Percentiles rank a stretch among this genome's conserved stretches.
phyloP scores from a whole-genome alignment of 495 filamentous ascomycete genomes.

The Pseudoneurospora amorphoporcata region DNA sequence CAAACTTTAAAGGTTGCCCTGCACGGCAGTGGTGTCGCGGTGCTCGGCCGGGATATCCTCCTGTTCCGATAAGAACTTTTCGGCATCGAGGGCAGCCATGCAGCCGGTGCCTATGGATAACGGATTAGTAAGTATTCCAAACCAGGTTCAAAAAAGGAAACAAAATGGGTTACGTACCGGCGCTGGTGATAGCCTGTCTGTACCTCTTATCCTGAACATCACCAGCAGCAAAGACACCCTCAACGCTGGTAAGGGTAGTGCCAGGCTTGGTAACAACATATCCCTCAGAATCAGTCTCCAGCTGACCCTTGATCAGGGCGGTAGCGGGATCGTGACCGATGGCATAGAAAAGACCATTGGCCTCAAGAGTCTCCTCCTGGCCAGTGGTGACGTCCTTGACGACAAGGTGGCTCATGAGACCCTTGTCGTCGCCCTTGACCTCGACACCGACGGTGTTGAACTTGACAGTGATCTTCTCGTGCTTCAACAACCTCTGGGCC shows the following conservation, averaged over 20 bases:
- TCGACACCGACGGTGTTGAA: slow-evolving; percentile 75
- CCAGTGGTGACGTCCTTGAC: slow-evolving; percentile 72
- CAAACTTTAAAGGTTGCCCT: slow-evolving; percentile 22
- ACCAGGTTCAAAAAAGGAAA: neutral
- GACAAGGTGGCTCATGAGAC: slow-evolving; percentile 74
- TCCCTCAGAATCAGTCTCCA: slow-evolving; percentile 72
- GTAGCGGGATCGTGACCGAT: slow-evolving; percentile 96
- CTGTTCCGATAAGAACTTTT: slow-evolving; percentile 75
- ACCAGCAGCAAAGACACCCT: slow-evolving; percentile 92
- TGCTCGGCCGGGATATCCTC: slow-evolving; percentile 42
- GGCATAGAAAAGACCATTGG: slow-evolving; percentile 94
- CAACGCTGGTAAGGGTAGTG: slow-evolving; percentile 74
- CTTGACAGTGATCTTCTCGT: slow-evolving; percentile 81
- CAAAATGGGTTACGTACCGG: slow-evolving; percentile 51
- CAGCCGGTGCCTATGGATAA: slow-evolving; percentile 67
- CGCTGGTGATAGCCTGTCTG: slow-evolving; percentile 94
- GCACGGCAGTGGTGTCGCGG: slow-evolving; percentile 3
- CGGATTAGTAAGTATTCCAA: slow-evolving; percentile 21
- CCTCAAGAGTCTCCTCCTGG: slow-evolving; percentile 68
- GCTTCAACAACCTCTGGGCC: slow-evolving; percentile 67
- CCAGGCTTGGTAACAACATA: slow-evolving; percentile 88
- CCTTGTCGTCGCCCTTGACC: slow-evolving; percentile 74
- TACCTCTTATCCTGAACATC: slow-evolving; percentile 99
- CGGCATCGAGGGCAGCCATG: slow-evolving; percentile 87
- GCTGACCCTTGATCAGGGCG: slow-evolving; percentile 70